A percentile compares a stretch with the other conserved stretches of the same genome.
These are phyloP conservation scores for Astragalus membranaceus DNA, from an alignment of 306 rosid genomes.

Conservation along the genomic window DNA sequence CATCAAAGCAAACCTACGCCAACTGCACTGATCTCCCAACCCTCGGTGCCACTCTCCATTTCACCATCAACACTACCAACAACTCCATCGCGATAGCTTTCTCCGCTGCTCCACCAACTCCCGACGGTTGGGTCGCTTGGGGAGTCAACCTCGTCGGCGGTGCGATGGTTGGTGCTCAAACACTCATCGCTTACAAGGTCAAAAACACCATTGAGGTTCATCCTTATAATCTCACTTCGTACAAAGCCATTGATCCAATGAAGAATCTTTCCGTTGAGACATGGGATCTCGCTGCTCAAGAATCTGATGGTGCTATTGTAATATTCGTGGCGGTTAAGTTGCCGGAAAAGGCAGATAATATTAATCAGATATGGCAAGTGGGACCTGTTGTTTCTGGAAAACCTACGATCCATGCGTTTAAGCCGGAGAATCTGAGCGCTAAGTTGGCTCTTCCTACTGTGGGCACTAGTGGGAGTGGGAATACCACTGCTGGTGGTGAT, in stretches of 20 bases:
- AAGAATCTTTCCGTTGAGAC: conserved; percentile 28
- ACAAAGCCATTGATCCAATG: neutral
- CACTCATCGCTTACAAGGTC: conserved; percentile 40
- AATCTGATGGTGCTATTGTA: neutral
- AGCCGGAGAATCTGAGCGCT: conserved; percentile 6
- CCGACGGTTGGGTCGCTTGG: conserved; percentile 72
- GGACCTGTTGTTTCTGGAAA: conserved; percentile 34
- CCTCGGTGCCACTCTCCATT: conserved; percentile 49
- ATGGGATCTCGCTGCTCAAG: conserved; percentile 28
- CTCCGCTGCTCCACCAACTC: conserved; percentile 20
- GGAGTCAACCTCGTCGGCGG: conserved; percentile 48
- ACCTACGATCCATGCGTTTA: neutral
- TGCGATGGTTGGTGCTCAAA: conserved; percentile 53
- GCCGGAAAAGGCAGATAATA: conserved; percentile 24
- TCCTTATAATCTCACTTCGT: conserved; percentile 36
- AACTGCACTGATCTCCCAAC: conserved; percentile 51
- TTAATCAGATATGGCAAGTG: conserved; percentile 68
- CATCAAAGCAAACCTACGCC: conserved; percentile 24
- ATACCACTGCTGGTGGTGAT: neutral
- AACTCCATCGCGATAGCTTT: conserved; percentile 58
- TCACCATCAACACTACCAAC: conserved; percentile 47
- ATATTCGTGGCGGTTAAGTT: conserved; percentile 40
- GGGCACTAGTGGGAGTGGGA: neutral
- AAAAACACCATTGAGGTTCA: neutral
- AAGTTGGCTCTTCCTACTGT: neutral